Conservation (phyloP, 73 alveolate species). For the Paramecium caudatum region DNA sequence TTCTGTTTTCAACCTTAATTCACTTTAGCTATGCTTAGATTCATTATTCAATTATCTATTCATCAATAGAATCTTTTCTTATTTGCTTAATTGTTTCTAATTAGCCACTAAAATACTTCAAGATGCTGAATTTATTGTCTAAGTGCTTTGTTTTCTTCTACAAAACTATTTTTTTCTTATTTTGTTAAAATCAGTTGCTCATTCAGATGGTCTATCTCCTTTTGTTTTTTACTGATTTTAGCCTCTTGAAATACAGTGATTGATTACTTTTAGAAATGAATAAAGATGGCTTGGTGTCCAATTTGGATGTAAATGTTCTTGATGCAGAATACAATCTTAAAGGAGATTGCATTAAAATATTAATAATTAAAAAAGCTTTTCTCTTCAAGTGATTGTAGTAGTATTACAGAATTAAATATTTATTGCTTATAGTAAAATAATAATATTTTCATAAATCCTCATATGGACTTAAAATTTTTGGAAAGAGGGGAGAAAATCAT, state of each 20-base stretch:
- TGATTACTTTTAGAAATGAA: conserved; percentile 28
- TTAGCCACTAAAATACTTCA: background rate
- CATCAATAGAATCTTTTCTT: conserved; percentile 22
- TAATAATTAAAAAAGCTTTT: too few species aligned
- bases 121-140: background rate
- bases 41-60: background rate
- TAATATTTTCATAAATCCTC: too few species aligned
- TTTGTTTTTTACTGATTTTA: background rate
- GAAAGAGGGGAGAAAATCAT: conserved; percentile 10
- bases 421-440: too few species aligned
- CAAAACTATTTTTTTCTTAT: background rate
- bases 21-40: conserved; percentile 14
- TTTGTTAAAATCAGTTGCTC: background rate
- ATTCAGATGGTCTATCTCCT: conserved; percentile 23
- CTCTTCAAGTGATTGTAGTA: too few species aligned
- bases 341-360: conserved; percentile 33
- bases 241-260: conserved; percentile 6
- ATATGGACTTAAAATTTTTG: conserved; percentile 14
- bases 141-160: background rate
- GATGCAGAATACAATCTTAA: conserved; percentile 45
- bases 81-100: conserved; percentile 23
- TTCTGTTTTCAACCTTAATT: conserved; percentile 26
- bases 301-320: conserved; percentile 38
- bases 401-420: too few species aligned
- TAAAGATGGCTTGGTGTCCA: conserved; percentile 48